Percentiles rank a stretch among this genome's conserved stretches.
Evolutionary conservation across 352 stramenopile genomes (phyloP).

Genomic region (Phytophthora pinifolia): DNA sequence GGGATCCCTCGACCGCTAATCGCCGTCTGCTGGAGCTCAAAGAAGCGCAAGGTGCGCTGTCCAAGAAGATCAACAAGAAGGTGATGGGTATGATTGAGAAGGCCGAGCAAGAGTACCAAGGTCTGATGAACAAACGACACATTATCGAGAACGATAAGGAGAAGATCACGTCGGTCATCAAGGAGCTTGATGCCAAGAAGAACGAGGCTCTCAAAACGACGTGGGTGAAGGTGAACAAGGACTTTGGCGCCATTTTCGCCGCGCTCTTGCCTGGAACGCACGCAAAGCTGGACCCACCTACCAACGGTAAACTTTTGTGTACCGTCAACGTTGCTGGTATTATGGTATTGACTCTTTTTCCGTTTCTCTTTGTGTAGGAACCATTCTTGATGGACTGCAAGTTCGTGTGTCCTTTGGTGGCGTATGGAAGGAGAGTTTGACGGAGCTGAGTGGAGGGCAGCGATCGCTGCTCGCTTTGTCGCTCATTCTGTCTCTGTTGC

Average conservation of each 20-base stretch:
- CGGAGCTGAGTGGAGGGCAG: slow-evolving; percentile 98
- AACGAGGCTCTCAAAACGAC: slow-evolving; percentile 96
- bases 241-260: slow-evolving; percentile 99
- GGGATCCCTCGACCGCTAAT: slow-evolving; percentile 85
- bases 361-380: slow-evolving; percentile 39
- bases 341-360: slow-evolving; percentile 9
- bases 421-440: slow-evolving; percentile 99
- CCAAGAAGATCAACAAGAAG: slow-evolving; percentile 99
- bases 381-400: slow-evolving; percentile 94
- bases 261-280: slow-evolving; percentile 96
- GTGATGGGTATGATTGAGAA: slow-evolving; percentile 99
- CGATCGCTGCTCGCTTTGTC: slow-evolving; percentile 98
- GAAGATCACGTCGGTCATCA: slow-evolving; percentile 99
- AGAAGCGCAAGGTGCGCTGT: slow-evolving; percentile 92
- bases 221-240: slow-evolving; percentile 99
- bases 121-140: slow-evolving; percentile 96
- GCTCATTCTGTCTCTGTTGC: slow-evolving; percentile 97
- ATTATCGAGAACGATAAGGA: slow-evolving; percentile 99
- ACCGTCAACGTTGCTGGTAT: not conserved
- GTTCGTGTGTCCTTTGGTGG: slow-evolving; percentile 99
- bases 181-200: slow-evolving; percentile 99
- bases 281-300: slow-evolving; percentile 97
- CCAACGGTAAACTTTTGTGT: slow-evolving; percentile 60
- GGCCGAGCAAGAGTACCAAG: slow-evolving; percentile 98
- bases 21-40: slow-evolving; percentile 91